These are phyloP conservation scores for Botrytis cinerea DNA, from an alignment of 2,329 filamentous ascomycete genomes.

Conservation along the genomic window DNA sequence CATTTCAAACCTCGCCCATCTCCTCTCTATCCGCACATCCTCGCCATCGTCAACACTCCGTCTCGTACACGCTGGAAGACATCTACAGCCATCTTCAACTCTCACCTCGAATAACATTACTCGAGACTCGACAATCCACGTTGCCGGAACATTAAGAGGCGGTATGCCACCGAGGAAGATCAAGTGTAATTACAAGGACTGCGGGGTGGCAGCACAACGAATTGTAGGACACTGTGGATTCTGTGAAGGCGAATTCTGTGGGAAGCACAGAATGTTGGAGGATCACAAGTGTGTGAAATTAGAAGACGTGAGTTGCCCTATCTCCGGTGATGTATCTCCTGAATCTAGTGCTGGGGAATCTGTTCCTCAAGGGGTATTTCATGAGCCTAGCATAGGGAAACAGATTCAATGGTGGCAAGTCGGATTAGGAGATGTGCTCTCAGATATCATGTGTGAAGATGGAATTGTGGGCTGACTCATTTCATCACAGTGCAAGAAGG, in stretches of 20 bases:
- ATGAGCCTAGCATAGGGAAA: not conserved
- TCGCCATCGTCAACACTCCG: conserved; percentile 53
- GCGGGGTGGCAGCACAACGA: conserved; percentile 82
- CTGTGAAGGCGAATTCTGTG: conserved; percentile 91
- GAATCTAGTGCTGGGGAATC: not conserved
- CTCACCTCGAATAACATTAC: conserved; percentile 52
- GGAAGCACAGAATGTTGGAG: conserved; percentile 90
- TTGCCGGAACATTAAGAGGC: conserved; percentile 56
- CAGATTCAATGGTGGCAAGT: conserved; percentile 45
- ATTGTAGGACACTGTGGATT: conserved; percentile 97
- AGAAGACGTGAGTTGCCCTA: conserved; percentile 68
- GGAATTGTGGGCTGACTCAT: conserved; percentile 11
- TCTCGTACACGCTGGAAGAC: conserved; percentile 59
- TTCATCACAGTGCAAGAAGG: conserved; percentile 78
- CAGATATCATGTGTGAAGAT: conserved; percentile 42
- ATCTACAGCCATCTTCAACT: conserved; percentile 47
- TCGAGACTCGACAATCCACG: conserved; percentile 53
- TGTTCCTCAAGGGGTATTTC: conserved; percentile 32
- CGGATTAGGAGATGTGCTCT: conserved; percentile 42
- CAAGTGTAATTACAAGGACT: conserved; percentile 86
- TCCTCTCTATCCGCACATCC: conserved; percentile 59
- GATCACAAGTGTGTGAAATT: conserved; percentile 91
- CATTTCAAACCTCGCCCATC: conserved; percentile 55
- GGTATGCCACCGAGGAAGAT: conserved; percentile 67
- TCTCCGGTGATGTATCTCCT: conserved; percentile 8